Conservation (phyloP, 345 rosid species). For the Sapria himalayana region DNA sequence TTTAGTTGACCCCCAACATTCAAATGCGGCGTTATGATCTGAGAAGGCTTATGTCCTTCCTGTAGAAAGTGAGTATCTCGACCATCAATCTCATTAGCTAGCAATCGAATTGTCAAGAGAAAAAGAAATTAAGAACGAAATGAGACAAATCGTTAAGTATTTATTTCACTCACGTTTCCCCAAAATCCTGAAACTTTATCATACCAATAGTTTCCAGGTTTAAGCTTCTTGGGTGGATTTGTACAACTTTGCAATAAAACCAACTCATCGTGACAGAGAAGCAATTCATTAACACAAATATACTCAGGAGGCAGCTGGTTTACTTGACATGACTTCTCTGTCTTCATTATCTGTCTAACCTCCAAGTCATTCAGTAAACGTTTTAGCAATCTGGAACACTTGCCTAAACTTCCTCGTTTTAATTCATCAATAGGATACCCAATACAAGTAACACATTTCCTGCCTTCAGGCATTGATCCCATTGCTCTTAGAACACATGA, state of each 20-base stretch:
- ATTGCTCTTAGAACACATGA: constrained; percentile 93
- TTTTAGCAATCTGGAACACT: constrained; percentile 87
- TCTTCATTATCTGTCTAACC: constrained; percentile 78
- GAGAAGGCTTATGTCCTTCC: constrained; percentile 92
- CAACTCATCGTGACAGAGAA: constrained; percentile 69
- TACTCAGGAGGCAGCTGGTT: constrained; percentile 87
- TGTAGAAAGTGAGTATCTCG: constrained; percentile 25
- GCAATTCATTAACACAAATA: constrained; percentile 59
- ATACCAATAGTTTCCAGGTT: constrained; percentile 96
- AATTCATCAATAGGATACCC: constrained; percentile 69
- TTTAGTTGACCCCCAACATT: constrained; percentile 73
- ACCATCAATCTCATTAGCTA: constrained; percentile 9
- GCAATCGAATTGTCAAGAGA: constrained; percentile 1
- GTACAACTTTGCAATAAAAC: constrained; percentile 53
- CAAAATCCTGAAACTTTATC: constrained; percentile 98
- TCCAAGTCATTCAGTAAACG: constrained; percentile 79
- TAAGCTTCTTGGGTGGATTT: constrained; percentile 80
- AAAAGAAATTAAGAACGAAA: constrained; percentile 3
- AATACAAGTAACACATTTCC: constrained; percentile 89
- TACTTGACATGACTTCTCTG: constrained; percentile 77
- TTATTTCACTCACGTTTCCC: constrained; percentile 99
- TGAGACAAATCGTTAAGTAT: constrained; percentile 4
- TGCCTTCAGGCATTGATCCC: constrained; percentile 99
- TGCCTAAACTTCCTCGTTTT: constrained; percentile 54
- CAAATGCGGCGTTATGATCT: constrained; percentile 74